Evolutionary conservation across 441 rosid species (phyloP).

Genomic region (Gossypium davidsonii): DNA sequence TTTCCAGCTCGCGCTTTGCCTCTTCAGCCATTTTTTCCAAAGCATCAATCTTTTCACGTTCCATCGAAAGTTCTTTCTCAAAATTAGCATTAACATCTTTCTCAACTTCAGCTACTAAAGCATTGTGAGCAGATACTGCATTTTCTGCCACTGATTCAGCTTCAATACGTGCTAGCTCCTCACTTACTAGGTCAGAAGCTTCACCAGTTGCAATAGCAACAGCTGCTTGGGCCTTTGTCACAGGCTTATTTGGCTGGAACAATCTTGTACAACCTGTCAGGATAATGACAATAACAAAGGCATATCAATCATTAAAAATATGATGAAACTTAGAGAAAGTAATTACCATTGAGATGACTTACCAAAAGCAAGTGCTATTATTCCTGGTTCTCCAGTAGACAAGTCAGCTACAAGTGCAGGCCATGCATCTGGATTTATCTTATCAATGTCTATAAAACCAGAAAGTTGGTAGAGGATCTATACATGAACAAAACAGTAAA

Average conservation of each 20-base stretch:
- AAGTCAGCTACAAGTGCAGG: slow-evolving; percentile 88
- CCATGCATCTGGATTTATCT: slow-evolving; percentile 83
- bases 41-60: slow-evolving; percentile 62
- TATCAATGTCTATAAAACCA: slow-evolving; percentile 78
- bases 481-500: slow-evolving; percentile 12
- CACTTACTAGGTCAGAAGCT: slow-evolving; percentile 64
- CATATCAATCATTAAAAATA: slow-evolving; percentile 17
- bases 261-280: slow-evolving; percentile 71
- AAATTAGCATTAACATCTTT: slow-evolving; percentile 70
- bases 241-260: slow-evolving; percentile 90
- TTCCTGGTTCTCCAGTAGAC: slow-evolving; percentile 78
- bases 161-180: slow-evolving; percentile 86
- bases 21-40: slow-evolving; percentile 89
- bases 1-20: slow-evolving; percentile 62
- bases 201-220: slow-evolving; percentile 83
- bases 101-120: slow-evolving; percentile 78
- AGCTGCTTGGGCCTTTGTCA: slow-evolving; percentile 92
- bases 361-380: slow-evolving; percentile 88
- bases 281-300: background rate
- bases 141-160: slow-evolving; percentile 93
- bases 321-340: slow-evolving; percentile 6
- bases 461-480: slow-evolving; percentile 66
- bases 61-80: slow-evolving; percentile 65
- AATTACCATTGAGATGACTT: slow-evolving; percentile 25
- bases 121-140: slow-evolving; percentile 71